Evolutionary conservation across 495 filamentous ascomycete species (phyloP), one percentile per base, ranked within the genome.

Genomic region (Aspergillus indologenus): DNA sequence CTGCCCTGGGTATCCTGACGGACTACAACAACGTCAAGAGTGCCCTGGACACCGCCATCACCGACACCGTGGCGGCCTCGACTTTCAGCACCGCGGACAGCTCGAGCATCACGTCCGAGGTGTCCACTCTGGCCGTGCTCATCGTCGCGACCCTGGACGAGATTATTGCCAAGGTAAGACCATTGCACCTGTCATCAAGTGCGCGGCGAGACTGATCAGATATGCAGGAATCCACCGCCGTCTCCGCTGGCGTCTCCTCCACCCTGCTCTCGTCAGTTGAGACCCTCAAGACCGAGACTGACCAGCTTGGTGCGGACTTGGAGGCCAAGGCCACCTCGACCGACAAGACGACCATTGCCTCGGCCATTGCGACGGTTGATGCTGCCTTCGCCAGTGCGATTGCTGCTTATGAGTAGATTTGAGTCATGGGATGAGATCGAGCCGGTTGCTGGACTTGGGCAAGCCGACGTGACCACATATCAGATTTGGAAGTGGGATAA

Each of bases 31-130:
- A 7, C 7, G 19, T 47, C 45, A 47, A 47, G 19, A 47, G 45
- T 18, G 45, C 45, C 45, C 45, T 47, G 45, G 45, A 47, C 45
- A 47, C 45, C 11, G 45, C 45, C 45, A 47, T 47, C 45, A 47
- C 45, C 45, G 45, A 47, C 45, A 47, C 45, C 19, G 19, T 8
- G 45, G 45, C 45, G 1, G 22, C 45, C 18, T 47, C 45, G 18
- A 22, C 45, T 5, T 23, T 47, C 9, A 47, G 45, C 22, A 23
- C 19, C 45, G 21, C 45, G 1, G 45, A 47, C 7, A 47, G 45
- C 45, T 21, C 19, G 19, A 47, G 45, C 45, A 47, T 47, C 45
- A 47, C 45, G 7, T 21, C 19, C 19, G 45, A 47, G 45, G 45
- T 47, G n/a, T 23, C 19, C 19, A 47, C 45, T 7, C 19, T 47